Percentiles rank a stretch among this genome's conserved stretches.
phyloP scores from a whole-genome alignment of 768 basidiomycete genomes.

The Strobilomyces dryophilus region DNA sequence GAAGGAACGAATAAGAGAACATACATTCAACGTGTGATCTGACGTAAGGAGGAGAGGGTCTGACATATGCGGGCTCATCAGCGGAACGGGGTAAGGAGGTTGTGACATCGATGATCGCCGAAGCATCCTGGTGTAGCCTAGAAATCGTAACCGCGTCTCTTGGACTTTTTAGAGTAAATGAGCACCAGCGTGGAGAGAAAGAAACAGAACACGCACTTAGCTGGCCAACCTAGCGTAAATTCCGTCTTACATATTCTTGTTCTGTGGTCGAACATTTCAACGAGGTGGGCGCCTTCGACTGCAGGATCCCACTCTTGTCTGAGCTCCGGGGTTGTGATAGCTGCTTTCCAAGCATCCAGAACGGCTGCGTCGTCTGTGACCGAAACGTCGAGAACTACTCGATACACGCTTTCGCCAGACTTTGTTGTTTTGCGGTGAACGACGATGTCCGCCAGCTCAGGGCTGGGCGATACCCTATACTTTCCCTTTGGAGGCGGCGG shows the following conservation, averaged over 20 bases:
- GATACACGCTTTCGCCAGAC: constrained; percentile 71
- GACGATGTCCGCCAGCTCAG: constrained; percentile 67
- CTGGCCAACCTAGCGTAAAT: constrained; percentile 94
- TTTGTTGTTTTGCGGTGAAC: constrained; percentile 72
- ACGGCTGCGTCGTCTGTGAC: constrained; percentile 50
- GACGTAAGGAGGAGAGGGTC: constrained; percentile 90
- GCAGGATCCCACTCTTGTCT: constrained; percentile 92
- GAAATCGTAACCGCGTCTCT: constrained; percentile 94
- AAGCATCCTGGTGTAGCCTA: constrained; percentile 72
- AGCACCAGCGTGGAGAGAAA: constrained; percentile 2
- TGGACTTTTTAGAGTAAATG: constrained; percentile 50
- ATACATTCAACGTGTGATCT: constrained; percentile 77
- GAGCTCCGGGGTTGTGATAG: constrained; percentile 82
- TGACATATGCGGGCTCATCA: constrained; percentile 87
- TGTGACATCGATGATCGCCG: constrained; percentile 84
- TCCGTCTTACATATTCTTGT: constrained; percentile 88
- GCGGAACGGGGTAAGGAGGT: constrained; percentile 90
- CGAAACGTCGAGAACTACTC: constrained; percentile 78
- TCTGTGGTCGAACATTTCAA: constrained; percentile 83
- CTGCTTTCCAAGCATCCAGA: constrained; percentile 76
- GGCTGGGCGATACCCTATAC: constrained; percentile 43
- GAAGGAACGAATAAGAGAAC: constrained; percentile 24
- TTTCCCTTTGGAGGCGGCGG: constrained; percentile 57
- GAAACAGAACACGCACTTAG: constrained; percentile 66
- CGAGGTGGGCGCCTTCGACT: constrained; percentile 75